A percentile compares a stretch with the other conserved stretches of the same genome.
These are phyloP conservation scores for Thelephora aurantiotincta DNA, from an alignment of 768 basidiomycete species.

Conservation along the genomic window DNA sequence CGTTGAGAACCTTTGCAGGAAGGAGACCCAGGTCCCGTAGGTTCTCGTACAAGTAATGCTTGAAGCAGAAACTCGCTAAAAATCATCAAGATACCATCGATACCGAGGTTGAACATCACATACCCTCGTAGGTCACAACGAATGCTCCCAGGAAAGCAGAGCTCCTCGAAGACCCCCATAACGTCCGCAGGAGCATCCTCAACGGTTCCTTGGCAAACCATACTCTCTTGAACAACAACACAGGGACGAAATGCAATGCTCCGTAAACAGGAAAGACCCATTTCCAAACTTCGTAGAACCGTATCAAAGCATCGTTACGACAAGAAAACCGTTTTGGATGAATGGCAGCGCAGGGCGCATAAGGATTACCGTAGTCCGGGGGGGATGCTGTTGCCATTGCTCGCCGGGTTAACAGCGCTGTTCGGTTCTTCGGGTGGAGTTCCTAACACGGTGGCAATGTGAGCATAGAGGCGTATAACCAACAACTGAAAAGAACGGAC, in stretches of 20 bases:
- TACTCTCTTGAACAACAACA: constrained; percentile 67
- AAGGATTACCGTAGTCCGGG: constrained; percentile 28
- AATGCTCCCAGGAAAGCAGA: constrained; percentile 81
- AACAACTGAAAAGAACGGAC: background rate
- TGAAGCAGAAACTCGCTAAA: constrained; percentile 51
- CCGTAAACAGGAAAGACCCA: constrained; percentile 82
- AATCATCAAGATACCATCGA: background rate
- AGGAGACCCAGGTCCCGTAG: constrained; percentile 17
- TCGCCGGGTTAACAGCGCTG: constrained; percentile 31
- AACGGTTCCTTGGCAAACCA: constrained; percentile 52
- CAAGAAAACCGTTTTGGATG: constrained; percentile 67
- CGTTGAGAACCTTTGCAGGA: constrained; percentile 28
- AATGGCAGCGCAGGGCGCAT: constrained; percentile 54
- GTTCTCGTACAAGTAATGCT: constrained; percentile 39
- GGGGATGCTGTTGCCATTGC: constrained; percentile 19
- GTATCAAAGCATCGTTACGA: constrained; percentile 40
- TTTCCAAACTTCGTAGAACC: constrained; percentile 69
- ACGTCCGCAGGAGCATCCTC: constrained; percentile 47
- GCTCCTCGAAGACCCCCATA: constrained; percentile 64
- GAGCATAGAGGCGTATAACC: background rate
- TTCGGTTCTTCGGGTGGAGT: constrained; percentile 35
- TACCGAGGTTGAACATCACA: background rate
- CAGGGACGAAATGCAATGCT: constrained; percentile 80
- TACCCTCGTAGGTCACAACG: constrained; percentile 72
- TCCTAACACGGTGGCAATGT: constrained; percentile 23